phyloP scores from a whole-genome alignment of 805 yeast species.

The Scheffersomyces coipomensis region DNA sequence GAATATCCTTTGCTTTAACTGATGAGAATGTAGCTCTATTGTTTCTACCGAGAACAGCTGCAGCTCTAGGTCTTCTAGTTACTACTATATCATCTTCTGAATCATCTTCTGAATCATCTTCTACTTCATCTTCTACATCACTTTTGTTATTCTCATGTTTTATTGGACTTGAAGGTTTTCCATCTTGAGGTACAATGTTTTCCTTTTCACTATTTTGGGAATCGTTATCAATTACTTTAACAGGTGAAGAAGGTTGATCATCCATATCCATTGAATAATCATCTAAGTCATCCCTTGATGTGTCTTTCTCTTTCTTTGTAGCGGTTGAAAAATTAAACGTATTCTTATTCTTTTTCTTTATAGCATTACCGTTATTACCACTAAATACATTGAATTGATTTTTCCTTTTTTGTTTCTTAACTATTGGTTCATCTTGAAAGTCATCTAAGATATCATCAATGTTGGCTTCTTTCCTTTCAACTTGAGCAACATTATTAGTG shows the following conservation, averaged over 20 bases:
- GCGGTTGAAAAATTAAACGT: conserved; percentile 26
- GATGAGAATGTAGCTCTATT: conserved; percentile 38
- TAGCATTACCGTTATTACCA: conserved; percentile 15
- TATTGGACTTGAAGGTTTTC: background rate
- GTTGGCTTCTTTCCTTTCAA: conserved; percentile 45
- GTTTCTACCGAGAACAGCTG: conserved; percentile 27
- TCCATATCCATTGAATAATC: conserved; percentile 23
- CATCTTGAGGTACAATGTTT: conserved; percentile 9
- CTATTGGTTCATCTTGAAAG: conserved; percentile 23
- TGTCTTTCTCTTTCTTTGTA: conserved; percentile 14
- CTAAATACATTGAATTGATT: conserved; percentile 12
- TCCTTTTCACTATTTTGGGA: conserved; percentile 11
- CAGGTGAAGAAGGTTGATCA: conserved; percentile 38
- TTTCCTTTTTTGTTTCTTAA: background rate
- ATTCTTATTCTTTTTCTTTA: conserved; percentile 13
- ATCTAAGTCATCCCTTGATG: conserved; percentile 20
- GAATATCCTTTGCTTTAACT: conserved; percentile 25
- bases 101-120: conserved; percentile 35
- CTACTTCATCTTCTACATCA: conserved; percentile 12
- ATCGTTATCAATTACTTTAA: conserved; percentile 14
- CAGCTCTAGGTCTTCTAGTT: conserved; percentile 50
- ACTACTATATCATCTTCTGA: conserved; percentile 62
- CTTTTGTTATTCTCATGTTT: conserved; percentile 1
- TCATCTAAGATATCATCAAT: conserved; percentile 69
- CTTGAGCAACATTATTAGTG: conserved; percentile 22